These are phyloP conservation scores for Nicotiana benthamiana DNA, from an alignment of 257 asterid genomes.

Conservation along the genomic window DNA sequence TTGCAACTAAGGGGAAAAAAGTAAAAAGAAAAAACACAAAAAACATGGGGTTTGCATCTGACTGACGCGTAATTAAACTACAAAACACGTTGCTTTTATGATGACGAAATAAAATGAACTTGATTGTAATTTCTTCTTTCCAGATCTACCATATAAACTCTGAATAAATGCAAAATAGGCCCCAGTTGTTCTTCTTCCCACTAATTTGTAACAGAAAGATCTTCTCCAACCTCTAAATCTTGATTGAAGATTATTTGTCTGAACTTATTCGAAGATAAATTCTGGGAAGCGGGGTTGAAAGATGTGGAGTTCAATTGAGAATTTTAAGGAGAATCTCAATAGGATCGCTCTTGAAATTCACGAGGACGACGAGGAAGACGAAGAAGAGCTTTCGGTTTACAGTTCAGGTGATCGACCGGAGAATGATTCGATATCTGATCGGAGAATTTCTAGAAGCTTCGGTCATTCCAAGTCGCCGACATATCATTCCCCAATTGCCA, in stretches of 20 bases:
- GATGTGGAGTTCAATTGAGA: conserved; percentile 97
- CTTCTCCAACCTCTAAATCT: not conserved
- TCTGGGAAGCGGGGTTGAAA: conserved; percentile 16
- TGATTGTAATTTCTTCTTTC: not conserved
- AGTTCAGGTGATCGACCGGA: conserved; percentile 42
- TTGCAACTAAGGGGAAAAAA: too few species aligned
- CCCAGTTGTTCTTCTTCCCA: not conserved
- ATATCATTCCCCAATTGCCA: conserved; percentile 44
- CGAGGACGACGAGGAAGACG: conserved; percentile 43
- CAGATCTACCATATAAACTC: conserved; percentile 1
- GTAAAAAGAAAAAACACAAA: too few species aligned
- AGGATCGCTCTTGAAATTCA: conserved; percentile 84
- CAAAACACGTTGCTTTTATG: not conserved
- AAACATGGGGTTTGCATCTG: not conserved
- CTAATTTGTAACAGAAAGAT: not conserved
- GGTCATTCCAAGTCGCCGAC: conserved; percentile 44
- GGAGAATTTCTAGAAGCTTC: conserved; percentile 49
- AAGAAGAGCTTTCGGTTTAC: conserved; percentile 47
- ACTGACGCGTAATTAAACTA: not conserved
- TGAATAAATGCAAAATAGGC: not conserved
- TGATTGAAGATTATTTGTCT: not conserved
- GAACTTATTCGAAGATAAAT: not conserved
- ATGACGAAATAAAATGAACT: not conserved
- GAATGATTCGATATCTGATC: conserved; percentile 38
- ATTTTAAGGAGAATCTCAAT: conserved; percentile 75